Percentiles rank a stretch among this genome's conserved stretches.
phyloP scores from a whole-genome alignment of 2,329 filamentous ascomycete species.

The Reticulascus tulasneorum region DNA sequence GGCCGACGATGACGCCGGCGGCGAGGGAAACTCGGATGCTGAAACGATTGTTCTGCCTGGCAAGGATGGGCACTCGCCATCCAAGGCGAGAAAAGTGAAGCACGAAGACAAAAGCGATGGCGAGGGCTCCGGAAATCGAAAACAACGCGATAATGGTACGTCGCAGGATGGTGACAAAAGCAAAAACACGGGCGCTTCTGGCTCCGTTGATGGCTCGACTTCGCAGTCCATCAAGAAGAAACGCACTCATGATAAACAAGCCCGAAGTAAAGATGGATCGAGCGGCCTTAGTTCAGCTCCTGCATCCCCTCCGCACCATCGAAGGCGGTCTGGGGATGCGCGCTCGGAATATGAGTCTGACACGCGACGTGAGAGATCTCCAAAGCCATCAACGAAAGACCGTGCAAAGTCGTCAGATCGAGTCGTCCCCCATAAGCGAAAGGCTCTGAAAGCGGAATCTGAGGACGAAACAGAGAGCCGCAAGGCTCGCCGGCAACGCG shows the following conservation, averaged over 20 bases:
- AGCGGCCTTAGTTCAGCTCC: slow-evolving; percentile 58
- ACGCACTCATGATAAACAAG: slow-evolving; percentile 34
- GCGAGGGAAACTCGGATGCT: slow-evolving; percentile 64
- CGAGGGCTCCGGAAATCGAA: slow-evolving; percentile 38
- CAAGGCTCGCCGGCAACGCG: slow-evolving; percentile 51
- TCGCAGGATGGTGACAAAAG: slow-evolving; percentile 31
- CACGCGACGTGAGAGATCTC: slow-evolving; percentile 34
- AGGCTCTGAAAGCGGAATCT: slow-evolving; percentile 49
- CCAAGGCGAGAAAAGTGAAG: slow-evolving; percentile 60
- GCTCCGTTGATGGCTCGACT: slow-evolving; percentile 24
- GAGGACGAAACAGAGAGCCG: slow-evolving; percentile 54
- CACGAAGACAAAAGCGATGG: slow-evolving; percentile 61
- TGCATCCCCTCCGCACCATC: slow-evolving; percentile 46
- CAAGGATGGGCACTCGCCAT: slow-evolving; percentile 61
- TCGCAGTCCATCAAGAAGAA: slow-evolving; percentile 42
- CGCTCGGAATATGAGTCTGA: slow-evolving; percentile 56
- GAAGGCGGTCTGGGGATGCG: slow-evolving; percentile 29
- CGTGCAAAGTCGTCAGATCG: slow-evolving; percentile 45
- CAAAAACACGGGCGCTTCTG: slow-evolving; percentile 26
- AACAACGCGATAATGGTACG: slow-evolving; percentile 26
- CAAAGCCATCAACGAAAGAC: slow-evolving; percentile 43
- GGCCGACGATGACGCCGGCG: slow-evolving; percentile 36
- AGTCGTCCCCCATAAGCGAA: slow-evolving; percentile 47
- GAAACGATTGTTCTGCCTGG: slow-evolving; percentile 67
- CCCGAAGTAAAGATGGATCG: slow-evolving; percentile 46